These are phyloP conservation scores for Tetrahymena malaccensis DNA, from an alignment of 73 alveolate species.

Conservation along the genomic window DNA sequence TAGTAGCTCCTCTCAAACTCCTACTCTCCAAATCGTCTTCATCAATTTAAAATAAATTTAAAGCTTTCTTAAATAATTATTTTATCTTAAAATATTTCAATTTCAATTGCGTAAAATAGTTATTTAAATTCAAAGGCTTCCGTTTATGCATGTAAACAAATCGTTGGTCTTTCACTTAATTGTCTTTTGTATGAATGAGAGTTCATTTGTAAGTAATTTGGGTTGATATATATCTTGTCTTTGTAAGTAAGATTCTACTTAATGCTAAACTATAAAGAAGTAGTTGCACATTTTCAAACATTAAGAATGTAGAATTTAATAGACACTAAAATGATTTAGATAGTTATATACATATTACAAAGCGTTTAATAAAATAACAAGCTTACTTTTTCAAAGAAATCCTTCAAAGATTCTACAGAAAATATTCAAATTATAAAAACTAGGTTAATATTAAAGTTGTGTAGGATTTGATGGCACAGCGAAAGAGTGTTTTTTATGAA, in stretches of 20 bases:
- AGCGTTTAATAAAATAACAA: too few species aligned
- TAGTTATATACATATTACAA: background rate
- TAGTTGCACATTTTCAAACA: background rate
- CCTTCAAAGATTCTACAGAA: background rate
- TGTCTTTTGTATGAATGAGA: background rate
- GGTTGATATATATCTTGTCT: background rate
- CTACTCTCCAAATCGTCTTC: background rate
- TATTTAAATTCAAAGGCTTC: background rate
- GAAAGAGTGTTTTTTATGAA: background rate
- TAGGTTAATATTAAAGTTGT: background rate
- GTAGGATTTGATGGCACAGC: background rate
- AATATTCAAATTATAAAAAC: background rate
- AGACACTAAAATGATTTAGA: background rate
- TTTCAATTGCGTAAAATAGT: background rate
- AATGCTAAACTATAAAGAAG: background rate
- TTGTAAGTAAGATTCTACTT: background rate
- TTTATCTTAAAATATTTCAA: background rate
- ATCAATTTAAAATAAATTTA: background rate
- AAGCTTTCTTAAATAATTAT: background rate
- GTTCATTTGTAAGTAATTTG: background rate
- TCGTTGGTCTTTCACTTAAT: background rate
- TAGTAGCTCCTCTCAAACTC: background rate
- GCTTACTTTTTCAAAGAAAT: background rate
- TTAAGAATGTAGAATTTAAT: background rate
- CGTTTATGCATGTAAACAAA: background rate